Conservation (phyloP, 2,329 filamentous ascomycete species). For the Hymenoscyphus fraxineus region DNA sequence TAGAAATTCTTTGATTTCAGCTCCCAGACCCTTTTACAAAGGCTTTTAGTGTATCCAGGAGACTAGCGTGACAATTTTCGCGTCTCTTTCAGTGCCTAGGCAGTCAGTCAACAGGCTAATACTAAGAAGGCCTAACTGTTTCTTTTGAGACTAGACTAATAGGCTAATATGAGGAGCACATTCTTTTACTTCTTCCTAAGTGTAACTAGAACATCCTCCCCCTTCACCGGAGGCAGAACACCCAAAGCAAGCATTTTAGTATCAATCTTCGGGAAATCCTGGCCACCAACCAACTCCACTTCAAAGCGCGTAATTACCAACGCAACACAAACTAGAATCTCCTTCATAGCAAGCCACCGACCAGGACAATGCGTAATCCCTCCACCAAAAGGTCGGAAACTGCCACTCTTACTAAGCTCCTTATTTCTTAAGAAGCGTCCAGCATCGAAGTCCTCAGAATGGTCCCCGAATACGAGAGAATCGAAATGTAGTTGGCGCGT, state of each 20-base stretch:
- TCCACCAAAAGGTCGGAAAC: slow-evolving; percentile 12
- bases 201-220: slow-evolving; percentile 1
- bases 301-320: slow-evolving; percentile 6
- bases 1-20: too few species aligned
- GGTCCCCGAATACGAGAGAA: not conserved
- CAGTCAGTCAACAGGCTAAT: too few species aligned
- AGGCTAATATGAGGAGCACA: too few species aligned
- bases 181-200: too few species aligned
- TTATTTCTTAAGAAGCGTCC: slow-evolving; percentile 5
- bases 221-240: slow-evolving; percentile 5
- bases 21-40: too few species aligned
- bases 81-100: too few species aligned
- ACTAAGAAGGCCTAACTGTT: too few species aligned
- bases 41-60: too few species aligned
- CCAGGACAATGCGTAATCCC: slow-evolving; percentile 12
- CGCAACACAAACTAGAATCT: slow-evolving; percentile 3
- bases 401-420: not conserved
- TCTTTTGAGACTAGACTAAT: too few species aligned
- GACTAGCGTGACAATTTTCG: too few species aligned
- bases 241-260: slow-evolving; percentile 1
- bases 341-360: slow-evolving; percentile 7
- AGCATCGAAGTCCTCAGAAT: slow-evolving; percentile 3
- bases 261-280: not conserved
- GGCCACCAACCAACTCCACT: not conserved
- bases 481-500: slow-evolving; percentile 11